Percentiles rank a stretch among this genome's conserved stretches.
Evolutionary conservation across 169 alveolate species (phyloP).

Genomic region (Plasmodium coatneyi): DNA sequence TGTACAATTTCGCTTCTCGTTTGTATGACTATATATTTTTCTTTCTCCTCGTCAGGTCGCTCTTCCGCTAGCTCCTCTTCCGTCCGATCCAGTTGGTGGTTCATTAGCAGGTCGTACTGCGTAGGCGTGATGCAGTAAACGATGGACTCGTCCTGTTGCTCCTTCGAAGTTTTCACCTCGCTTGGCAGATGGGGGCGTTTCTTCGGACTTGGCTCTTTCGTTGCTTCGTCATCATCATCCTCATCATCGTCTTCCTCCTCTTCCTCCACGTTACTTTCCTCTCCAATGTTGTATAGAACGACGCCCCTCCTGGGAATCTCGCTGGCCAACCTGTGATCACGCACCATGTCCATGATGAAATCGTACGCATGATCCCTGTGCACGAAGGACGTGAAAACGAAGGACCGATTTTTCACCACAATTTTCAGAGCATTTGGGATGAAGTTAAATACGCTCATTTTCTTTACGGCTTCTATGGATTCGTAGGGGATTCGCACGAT

Average conservation of each 20-base stretch:
- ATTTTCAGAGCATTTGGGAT: slow-evolving; percentile 28
- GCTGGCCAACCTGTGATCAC: neutral
- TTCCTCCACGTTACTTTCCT: neutral
- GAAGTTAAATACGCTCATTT: neutral
- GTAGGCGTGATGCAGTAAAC: neutral
- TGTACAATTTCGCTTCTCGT: neutral
- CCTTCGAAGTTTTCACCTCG: neutral
- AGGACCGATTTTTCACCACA: slow-evolving; percentile 4
- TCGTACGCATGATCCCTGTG: slow-evolving; percentile 26
- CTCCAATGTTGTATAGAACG: neutral
- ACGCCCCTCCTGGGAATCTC: slow-evolving; percentile 35
- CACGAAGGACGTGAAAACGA: slow-evolving; percentile 32
- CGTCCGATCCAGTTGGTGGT: neutral
- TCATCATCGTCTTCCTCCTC: neutral
- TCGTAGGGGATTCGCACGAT: slow-evolving; percentile 12
- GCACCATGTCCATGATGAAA: slow-evolving; percentile 21
- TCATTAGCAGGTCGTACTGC: neutral
- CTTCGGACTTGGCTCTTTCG: neutral
- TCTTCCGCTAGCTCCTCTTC: neutral
- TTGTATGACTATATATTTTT: neutral
- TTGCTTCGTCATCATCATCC: neutral
- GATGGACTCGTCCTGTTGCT: neutral
- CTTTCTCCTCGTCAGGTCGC: neutral
- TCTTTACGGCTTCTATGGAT: slow-evolving; percentile 7
- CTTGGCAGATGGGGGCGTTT: neutral